Evolutionary conservation across 352 stramenopile genomes (phyloP), one percentile per base, ranked within the genome.

Genomic region (Phytophthora podocarpi): DNA sequence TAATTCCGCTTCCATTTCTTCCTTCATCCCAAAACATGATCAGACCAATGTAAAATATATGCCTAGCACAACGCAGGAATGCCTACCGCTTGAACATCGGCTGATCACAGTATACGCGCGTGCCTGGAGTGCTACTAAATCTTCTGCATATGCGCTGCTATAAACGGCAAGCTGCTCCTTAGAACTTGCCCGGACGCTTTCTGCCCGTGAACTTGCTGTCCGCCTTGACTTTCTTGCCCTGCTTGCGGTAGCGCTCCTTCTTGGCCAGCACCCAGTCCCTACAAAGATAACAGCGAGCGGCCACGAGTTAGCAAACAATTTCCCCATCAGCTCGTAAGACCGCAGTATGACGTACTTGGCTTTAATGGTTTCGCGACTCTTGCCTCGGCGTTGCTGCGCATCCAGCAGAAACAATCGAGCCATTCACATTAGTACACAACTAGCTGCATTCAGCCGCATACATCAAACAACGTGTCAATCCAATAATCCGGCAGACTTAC

Each of bases 131-230:
- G 15, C 51, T 55, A 23, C 27, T 52, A 43, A 48, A 52, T 57
- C 35, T 62, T 60, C 27, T 68, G 28, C 41, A 51, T 23, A 52
- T 70, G 42, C 23, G 37, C 53, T 60, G 48, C 30, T 57, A 43
- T 39, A 36, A 49, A 45, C 37, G 20, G 45, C 42, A 13, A 11
- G 10, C 13, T 39, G 9, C 13, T 32, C 18, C 28, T 81, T 98
- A 99, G 73, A 99, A 99, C 68, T 96, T 96, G 50, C 78, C 87
- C 35, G 95, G 93, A 65, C 98, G 89, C 74, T 97, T 97, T 71
- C 98, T 80, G 11, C 93, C 98, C 15, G 97, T 99, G 76, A 98
- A 99, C 72, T 99, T 99, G 55, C 92, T 98, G 84, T 99, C 98
- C 26, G 78, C 76, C 72, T 98, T 97, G 55, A 98, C 96, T 45